These are phyloP conservation scores for Umbelopsis vinacea DNA, from an alignment of 192 early-diverging fungal species.

Conservation along the genomic window DNA sequence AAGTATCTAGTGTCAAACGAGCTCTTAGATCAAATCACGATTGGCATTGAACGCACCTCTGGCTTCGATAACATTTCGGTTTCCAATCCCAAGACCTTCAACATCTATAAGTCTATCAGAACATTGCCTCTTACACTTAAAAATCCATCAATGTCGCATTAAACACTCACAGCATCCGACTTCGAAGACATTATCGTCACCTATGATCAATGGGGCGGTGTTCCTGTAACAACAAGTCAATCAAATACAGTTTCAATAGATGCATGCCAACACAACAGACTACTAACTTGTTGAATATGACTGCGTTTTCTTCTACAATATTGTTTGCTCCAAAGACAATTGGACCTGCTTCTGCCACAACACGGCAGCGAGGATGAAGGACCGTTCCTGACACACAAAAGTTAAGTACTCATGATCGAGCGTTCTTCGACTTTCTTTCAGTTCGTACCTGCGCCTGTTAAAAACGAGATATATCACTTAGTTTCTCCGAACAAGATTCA, in stretches of 20 bases:
- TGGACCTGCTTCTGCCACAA: conserved; percentile 65
- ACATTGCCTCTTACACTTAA: not conserved
- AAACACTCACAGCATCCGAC: conserved; percentile 64
- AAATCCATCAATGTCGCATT: too few relatives aligned
- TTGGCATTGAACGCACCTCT: not conserved
- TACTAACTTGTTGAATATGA: conserved; percentile 69
- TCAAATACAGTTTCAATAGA: not conserved
- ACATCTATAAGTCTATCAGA: conserved; percentile 47
- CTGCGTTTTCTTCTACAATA: conserved; percentile 76
- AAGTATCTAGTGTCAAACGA: not conserved
- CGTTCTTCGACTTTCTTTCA: not conserved
- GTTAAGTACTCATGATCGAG: not conserved
- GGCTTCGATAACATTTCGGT: conserved; percentile 66
- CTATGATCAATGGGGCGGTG: conserved; percentile 61
- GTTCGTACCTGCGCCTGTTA: conserved; percentile 8
- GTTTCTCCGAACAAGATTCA: conserved; percentile 4
- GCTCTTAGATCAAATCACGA: not conserved
- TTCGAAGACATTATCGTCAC: conserved; percentile 77
- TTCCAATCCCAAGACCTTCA: conserved; percentile 69
- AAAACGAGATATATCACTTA: not conserved
- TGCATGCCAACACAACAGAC: not conserved
- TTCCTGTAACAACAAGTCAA: conserved; percentile 35
- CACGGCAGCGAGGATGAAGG: conserved; percentile 74
- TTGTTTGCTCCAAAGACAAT: conserved; percentile 75
- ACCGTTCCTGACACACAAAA: conserved; percentile 55